Base-by-base conservation (phyloP, 192 early-diverging fungal species). In the Coemansia sp. region DNA sequence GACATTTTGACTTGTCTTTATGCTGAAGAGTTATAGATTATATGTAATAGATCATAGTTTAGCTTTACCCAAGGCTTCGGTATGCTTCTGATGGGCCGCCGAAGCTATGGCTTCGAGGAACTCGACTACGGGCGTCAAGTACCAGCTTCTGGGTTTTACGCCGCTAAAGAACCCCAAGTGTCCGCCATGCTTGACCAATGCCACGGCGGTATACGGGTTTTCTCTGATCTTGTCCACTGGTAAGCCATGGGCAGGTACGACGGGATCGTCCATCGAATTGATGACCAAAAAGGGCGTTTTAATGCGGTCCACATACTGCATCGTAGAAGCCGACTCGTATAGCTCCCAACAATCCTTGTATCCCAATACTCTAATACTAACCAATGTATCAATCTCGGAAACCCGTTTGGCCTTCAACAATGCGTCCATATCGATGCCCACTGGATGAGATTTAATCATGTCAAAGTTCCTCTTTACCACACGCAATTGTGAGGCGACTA, bases 201-300 rank as follows among this genome's bases (percentile, higher is more conserved):
- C 94, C 29, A 97, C 65, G 5, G 94, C 53, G n/a, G 90, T 78
- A 72, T 88, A 77, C 13, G 93, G 92, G 69, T 97, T 97, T 7
- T 65, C 77, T 49, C 68, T 73, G 58, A 87, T 80, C 66, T 94
- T 92, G 70, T 90, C 84, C 33, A 70, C 69, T 2, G 95, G 95
- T 5, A 93, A 83, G 15, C 85, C 84, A 50, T 90, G 79, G 1
- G 36, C 27, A 3, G 74, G 71, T 20, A 88, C 85, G 68, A 97
- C 87, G n/a, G 93, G 94, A 73, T 97, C 95, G 73, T 95, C 93
- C 61, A 88, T 33, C 27, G 93, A 88, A 34, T 87, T 88, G 33
- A 95, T 72, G 62, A 91, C 88, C 4, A 97, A 76, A 50, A 90
- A 87, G 10, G 95, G 95, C 15, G 91, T 73, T 24, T 82, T 74